These are phyloP conservation scores for Dipodascopsis uninucleata DNA, from an alignment of 805 yeast genomes.

Conservation along the genomic window DNA sequence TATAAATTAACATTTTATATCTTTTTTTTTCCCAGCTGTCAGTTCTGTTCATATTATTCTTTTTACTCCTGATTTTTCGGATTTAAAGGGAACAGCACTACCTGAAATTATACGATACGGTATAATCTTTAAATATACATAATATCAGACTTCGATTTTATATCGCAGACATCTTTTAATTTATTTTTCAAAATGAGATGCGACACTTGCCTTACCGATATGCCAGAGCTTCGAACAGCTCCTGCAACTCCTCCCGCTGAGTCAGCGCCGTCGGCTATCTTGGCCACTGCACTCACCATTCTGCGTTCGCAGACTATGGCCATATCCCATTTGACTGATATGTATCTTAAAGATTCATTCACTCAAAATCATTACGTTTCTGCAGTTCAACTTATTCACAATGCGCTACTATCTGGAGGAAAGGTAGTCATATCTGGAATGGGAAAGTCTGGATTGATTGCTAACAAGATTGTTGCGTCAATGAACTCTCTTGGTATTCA, in stretches of 20 bases:
- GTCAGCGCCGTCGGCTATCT: conserved; percentile 50
- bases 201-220: conserved; percentile 2
- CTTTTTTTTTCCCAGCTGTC: too few relatives aligned
- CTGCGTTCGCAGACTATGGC: conserved; percentile 40
- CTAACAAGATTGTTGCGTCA: conserved; percentile 74
- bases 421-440: conserved; percentile 77
- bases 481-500: conserved; percentile 73
- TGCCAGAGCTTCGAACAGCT: background rate
- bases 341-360: conserved; percentile 29
- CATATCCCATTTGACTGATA: conserved; percentile 33
- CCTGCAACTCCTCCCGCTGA: conserved; percentile 46
- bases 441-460: conserved; percentile 81
- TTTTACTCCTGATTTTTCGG: too few relatives aligned
- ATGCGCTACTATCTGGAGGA: conserved; percentile 49
- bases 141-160: too few relatives aligned
- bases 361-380: conserved; percentile 33
- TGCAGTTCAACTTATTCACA: conserved; percentile 37
- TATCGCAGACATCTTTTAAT: too few relatives aligned
- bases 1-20: too few relatives aligned
- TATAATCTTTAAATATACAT: too few relatives aligned
- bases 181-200: conserved; percentile 7
- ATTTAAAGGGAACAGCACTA: too few relatives aligned
- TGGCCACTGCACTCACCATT: conserved; percentile 40
- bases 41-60: too few relatives aligned
- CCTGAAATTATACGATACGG: too few relatives aligned